Evolutionary conservation across 176 grass and related monocot species (phyloP).

Genomic region (Eleusine indica): DNA sequence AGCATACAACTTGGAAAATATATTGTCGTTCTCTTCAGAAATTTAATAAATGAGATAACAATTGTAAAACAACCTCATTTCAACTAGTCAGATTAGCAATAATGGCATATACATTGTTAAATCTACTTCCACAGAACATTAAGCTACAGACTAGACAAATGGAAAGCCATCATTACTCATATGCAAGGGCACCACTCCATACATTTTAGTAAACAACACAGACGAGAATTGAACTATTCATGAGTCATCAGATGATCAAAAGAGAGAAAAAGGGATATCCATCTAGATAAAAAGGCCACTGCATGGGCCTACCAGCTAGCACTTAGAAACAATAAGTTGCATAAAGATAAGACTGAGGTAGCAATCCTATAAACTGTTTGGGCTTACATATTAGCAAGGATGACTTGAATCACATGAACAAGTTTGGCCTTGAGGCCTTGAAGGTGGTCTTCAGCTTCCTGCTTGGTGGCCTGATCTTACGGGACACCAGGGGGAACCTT

Average conservation of each 20-base stretch:
- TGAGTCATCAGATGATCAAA: background rate
- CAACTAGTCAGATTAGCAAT: background rate
- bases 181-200: background rate
- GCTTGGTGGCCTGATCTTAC: constrained; percentile 68
- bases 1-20: background rate
- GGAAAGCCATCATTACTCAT: background rate
- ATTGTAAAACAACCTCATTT: background rate
- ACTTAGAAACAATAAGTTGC: constrained; percentile 1
- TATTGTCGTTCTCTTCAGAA: too few relatives aligned
- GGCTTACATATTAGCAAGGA: constrained; percentile 17
- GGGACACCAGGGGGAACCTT: constrained; percentile 60
- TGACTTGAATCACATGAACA: constrained; percentile 59
- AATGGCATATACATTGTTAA: background rate
- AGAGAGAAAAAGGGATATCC: background rate
- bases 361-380: background rate
- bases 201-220: background rate
- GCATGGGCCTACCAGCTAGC: constrained; percentile 10
- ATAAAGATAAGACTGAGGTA: constrained; percentile 26
- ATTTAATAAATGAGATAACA: too few relatives aligned
- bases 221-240: background rate
- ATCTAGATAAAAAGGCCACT: constrained; percentile 23
- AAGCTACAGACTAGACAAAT: background rate
- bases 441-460: constrained; percentile 78
- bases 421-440: constrained; percentile 77
- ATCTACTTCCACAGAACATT: background rate